phyloP scores from a whole-genome alignment of 768 basidiomycete species.

The Boletus fagicola region DNA sequence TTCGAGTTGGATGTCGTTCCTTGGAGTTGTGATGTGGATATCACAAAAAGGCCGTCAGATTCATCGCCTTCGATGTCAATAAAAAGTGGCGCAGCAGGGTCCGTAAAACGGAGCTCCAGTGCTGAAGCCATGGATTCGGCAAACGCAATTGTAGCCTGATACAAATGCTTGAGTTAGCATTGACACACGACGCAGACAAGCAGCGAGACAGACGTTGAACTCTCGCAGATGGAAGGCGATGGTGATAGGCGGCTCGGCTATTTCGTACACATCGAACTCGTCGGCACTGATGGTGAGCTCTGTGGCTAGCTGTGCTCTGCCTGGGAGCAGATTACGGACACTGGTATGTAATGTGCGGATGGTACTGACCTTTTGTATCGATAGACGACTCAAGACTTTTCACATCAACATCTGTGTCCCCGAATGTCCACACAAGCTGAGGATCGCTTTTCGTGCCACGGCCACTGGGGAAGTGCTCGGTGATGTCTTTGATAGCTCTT shows the following conservation, averaged over 20 bases:
- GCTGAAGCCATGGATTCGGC: constrained; percentile 67
- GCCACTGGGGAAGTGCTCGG: constrained; percentile 75
- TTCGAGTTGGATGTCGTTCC: constrained; percentile 25
- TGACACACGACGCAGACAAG: background rate
- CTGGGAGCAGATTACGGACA: constrained; percentile 34
- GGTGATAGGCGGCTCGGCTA: constrained; percentile 59
- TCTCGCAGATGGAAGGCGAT: constrained; percentile 81
- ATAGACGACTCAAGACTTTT: constrained; percentile 65
- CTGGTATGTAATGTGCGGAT: background rate
- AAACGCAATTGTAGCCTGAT: constrained; percentile 74
- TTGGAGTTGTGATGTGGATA: constrained; percentile 69
- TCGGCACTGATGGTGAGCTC: constrained; percentile 74
- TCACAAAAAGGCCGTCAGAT: constrained; percentile 66
- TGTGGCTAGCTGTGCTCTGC: constrained; percentile 63
- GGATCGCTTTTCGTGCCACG: constrained; percentile 68
- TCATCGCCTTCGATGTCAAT: constrained; percentile 73
- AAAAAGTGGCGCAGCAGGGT: constrained; percentile 70
- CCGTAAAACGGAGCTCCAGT: constrained; percentile 73
- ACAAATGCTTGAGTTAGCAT: background rate
- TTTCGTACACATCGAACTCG: constrained; percentile 78
- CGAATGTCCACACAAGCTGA: constrained; percentile 80
- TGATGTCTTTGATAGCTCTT: constrained; percentile 67
- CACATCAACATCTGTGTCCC: constrained; percentile 62
- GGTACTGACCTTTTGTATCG: constrained; percentile 56
- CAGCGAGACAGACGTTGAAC: constrained; percentile 58